Evolutionary conservation across 1,284 basidiomycete genomes (phyloP).

Genomic region (Trametes sp.): DNA sequence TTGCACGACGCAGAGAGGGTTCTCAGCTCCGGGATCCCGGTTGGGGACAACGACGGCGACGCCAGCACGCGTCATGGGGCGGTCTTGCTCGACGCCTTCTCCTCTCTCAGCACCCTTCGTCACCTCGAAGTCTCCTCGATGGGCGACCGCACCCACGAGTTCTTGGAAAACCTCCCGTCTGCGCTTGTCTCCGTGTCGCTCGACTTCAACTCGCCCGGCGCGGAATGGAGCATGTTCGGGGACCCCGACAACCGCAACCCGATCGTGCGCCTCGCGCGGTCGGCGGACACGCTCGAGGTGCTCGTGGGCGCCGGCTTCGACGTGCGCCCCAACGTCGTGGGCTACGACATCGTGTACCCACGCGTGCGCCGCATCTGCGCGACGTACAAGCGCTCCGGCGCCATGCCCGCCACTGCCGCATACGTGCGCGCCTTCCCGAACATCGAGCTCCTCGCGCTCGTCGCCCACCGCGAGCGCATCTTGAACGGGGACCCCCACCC

Average conservation of each 20-base stretch:
- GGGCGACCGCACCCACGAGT: neutral
- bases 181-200: slow-evolving; percentile 17
- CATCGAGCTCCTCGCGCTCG: slow-evolving; percentile 19
- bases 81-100: slow-evolving; percentile 6
- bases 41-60: neutral
- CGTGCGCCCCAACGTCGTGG: neutral
- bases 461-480: too few species aligned
- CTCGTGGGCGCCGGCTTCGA: slow-evolving; percentile 20
- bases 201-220: neutral
- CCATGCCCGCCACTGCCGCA: slow-evolving; percentile 16
- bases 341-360: slow-evolving; percentile 18
- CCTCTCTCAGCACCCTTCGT: slow-evolving; percentile 6
- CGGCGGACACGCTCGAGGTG: slow-evolving; percentile 17
- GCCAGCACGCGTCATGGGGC: too few species aligned
- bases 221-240: neutral
- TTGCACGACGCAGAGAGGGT: slow-evolving; percentile 18
- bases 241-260: slow-evolving; percentile 12
- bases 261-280: slow-evolving; percentile 14
- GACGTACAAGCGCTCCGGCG: neutral
- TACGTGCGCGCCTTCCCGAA: slow-evolving; percentile 22
- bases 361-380: slow-evolving; percentile 14
- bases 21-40: slow-evolving; percentile 2
- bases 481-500: neutral
- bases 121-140: slow-evolving; percentile 16
- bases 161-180: slow-evolving; percentile 9